Conservation (phyloP, 192 early-diverging fungal species). For the Backusella psychrophila region DNA sequence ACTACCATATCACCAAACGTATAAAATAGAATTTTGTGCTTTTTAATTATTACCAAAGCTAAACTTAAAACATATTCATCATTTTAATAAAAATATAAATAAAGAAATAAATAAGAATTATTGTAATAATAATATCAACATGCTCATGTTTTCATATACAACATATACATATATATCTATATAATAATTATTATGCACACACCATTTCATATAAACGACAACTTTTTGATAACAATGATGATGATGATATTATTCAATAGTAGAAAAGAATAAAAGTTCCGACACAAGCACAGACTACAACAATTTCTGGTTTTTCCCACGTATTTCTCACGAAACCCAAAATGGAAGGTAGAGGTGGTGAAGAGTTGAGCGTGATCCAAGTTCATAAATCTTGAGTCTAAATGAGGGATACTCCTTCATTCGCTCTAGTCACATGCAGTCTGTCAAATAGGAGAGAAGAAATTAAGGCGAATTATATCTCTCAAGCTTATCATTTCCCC, state of each 20-base stretch:
- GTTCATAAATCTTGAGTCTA: background rate
- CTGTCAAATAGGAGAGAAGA: conserved; percentile 14
- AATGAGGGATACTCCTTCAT: conserved; percentile 6
- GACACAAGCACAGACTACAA: conserved; percentile 5
- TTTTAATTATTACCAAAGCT: background rate
- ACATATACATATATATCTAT: too few relatives aligned
- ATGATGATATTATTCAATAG: background rate
- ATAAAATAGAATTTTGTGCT: background rate
- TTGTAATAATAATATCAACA: background rate
- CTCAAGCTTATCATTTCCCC: conserved; percentile 1
- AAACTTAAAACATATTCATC: background rate
- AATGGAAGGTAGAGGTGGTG: conserved; percentile 8
- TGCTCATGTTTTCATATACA: background rate
- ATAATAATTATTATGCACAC: background rate
- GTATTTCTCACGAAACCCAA: conserved; percentile 20
- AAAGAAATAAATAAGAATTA: background rate
- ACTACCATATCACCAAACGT: background rate
- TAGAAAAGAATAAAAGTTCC: background rate
- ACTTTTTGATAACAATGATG: background rate
- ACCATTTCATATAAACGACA: background rate
- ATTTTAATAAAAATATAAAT: background rate
- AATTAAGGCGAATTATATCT: conserved; percentile 3
- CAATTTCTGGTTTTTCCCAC: conserved; percentile 7
- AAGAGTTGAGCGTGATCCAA: conserved; percentile 20
- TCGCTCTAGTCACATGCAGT: conserved; percentile 11